These are phyloP conservation scores for Filosporella fistucella DNA, from an alignment of 495 filamentous ascomycete genomes.

Conservation along the genomic window DNA sequence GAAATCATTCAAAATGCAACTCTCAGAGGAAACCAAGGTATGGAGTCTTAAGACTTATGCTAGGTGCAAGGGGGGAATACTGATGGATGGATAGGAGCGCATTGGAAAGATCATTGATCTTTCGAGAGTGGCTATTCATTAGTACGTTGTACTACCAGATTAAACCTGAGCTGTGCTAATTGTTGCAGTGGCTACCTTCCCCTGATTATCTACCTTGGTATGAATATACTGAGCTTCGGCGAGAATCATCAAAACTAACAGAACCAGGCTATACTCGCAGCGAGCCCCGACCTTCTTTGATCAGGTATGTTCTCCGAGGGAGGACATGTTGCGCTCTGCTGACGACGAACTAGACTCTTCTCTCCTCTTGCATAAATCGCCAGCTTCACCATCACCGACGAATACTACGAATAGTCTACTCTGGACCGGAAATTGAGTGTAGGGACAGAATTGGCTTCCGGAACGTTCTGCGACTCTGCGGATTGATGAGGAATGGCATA, in stretches of 20 bases:
- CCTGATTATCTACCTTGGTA: conserved; percentile 95
- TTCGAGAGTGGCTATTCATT: conserved; percentile 93
- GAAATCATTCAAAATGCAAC: conserved; percentile 61
- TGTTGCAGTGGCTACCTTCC: conserved; percentile 82
- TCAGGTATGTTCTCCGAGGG: conserved; percentile 57
- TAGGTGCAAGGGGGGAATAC: background rate
- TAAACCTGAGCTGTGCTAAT: conserved; percentile 72
- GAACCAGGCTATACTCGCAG: conserved; percentile 83
- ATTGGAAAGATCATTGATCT: conserved; percentile 93
- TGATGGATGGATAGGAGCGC: conserved; percentile 66
- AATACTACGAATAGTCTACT: background rate
- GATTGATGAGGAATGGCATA: background rate
- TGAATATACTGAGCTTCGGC: conserved; percentile 22
- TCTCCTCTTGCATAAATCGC: background rate
- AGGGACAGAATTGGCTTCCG: background rate
- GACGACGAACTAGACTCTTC: conserved; percentile 1
- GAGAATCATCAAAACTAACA: conserved; percentile 21
- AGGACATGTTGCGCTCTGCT: background rate
- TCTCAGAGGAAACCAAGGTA: conserved; percentile 97
- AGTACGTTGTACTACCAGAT: conserved; percentile 65
- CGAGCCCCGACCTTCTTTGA: conserved; percentile 85
- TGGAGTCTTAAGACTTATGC: conserved; percentile 3
- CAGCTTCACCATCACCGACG: background rate
- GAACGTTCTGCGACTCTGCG: background rate
- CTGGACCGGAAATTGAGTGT: background rate